Conservation (phyloP, 2,329 filamentous ascomycete species). For the Erysiphe neolycopersici region DNA sequence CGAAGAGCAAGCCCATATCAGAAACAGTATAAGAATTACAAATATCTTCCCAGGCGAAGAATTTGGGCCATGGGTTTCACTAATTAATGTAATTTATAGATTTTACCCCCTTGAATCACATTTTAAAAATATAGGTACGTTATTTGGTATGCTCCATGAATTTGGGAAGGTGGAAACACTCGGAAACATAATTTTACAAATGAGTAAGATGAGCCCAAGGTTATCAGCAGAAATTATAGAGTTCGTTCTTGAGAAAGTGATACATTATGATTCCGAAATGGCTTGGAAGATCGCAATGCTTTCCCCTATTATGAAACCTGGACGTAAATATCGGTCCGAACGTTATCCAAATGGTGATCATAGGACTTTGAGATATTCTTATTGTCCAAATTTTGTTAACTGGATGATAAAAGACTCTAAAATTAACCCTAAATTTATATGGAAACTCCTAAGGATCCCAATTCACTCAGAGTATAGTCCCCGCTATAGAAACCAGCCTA, state of each 20-base stretch:
- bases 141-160: not conserved
- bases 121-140: not conserved
- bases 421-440: not conserved
- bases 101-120: not conserved
- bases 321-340: not conserved
- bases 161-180: not conserved
- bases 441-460: not conserved
- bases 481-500: conserved; percentile 1
- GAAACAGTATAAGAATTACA: not conserved
- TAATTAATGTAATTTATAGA: not conserved
- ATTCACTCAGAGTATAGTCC: not conserved
- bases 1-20: not conserved
- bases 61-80: not conserved
- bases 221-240: not conserved
- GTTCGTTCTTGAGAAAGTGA: not conserved
- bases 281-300: conserved; percentile 1
- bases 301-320: not conserved
- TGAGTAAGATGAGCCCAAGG: not conserved
- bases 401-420: conserved; percentile 1
- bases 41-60: not conserved
- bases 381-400: not conserved
- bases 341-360: not conserved
- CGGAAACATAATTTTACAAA: not conserved
- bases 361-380: not conserved
- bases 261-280: not conserved